A percentile compares a stretch with the other conserved stretches of the same genome.
These are phyloP conservation scores for Dalechampia spathulata DNA, from an alignment of 441 rosid species.

Conservation along the genomic window DNA sequence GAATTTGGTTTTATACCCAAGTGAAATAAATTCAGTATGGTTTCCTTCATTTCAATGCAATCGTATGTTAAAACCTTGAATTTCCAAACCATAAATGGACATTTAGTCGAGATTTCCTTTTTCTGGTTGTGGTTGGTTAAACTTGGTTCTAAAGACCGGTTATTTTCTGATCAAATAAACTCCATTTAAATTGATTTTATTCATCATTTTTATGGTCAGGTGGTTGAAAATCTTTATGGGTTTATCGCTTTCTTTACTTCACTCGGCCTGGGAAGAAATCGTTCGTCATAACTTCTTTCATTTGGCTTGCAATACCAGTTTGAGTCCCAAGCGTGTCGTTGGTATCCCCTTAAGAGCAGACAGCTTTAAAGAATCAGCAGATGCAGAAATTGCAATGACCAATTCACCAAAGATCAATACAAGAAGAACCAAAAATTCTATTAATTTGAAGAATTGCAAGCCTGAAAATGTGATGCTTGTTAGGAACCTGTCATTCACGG, in stretches of 20 bases:
- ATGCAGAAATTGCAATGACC: constrained; percentile 24
- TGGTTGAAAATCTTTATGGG: constrained; percentile 24
- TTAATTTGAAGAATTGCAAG: constrained; percentile 37
- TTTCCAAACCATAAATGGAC: not conserved
- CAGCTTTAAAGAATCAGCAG: constrained; percentile 28
- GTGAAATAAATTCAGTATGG: too few species aligned
- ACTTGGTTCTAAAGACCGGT: too few species aligned
- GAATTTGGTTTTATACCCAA: not conserved
- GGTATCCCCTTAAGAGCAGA: constrained; percentile 21
- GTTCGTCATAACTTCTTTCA: constrained; percentile 16
- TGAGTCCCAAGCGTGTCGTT: constrained; percentile 11
- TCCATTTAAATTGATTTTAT: too few species aligned
- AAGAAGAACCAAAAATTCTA: constrained; percentile 29
- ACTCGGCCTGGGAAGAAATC: constrained; percentile 31
- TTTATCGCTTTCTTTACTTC: constrained; percentile 29
- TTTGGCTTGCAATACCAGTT: constrained; percentile 16
- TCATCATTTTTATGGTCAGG: constrained; percentile 11
- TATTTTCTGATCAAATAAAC: too few species aligned
- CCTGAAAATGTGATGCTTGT: constrained; percentile 41
- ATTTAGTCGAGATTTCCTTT: not conserved
- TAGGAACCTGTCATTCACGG: constrained; percentile 41
- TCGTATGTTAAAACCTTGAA: not conserved
- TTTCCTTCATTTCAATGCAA: not conserved
- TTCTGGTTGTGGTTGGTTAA: too few species aligned
- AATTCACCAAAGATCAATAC: constrained; percentile 14